Percentiles rank a stretch among this genome's conserved stretches.
These are phyloP conservation scores for slime mould (Dictyostelium discoideum) DNA, from an alignment of 78 protist genomes.

Conservation along the genomic window DNA sequence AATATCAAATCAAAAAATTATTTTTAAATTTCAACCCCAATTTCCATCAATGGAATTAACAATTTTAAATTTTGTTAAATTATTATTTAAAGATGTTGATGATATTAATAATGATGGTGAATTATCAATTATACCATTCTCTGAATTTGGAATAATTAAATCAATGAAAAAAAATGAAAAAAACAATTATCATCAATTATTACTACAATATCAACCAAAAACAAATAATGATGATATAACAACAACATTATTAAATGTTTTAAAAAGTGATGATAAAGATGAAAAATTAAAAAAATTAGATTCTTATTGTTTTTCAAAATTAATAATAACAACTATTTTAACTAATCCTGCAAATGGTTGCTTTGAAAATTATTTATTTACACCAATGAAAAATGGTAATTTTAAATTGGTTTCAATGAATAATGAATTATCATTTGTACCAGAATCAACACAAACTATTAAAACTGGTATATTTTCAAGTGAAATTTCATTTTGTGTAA, in stretches of 20 bases:
- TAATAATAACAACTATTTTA: neutral
- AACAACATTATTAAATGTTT: neutral
- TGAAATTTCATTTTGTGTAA: neutral
- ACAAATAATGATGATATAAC: neutral
- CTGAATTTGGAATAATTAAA: neutral
- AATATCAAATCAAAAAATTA: neutral
- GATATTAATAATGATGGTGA: neutral
- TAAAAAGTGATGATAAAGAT: neutral
- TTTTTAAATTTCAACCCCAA: neutral
- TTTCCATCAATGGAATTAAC: neutral
- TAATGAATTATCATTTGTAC: neutral
- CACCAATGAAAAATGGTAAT: neutral
- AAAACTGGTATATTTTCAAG: neutral
- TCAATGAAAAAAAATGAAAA: neutral
- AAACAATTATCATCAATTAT: neutral
- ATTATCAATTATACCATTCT: neutral
- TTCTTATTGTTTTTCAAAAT: neutral
- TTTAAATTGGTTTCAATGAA: neutral
- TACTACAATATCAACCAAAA: neutral
- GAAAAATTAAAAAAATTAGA: neutral
- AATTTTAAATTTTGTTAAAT: neutral
- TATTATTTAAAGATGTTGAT: neutral
- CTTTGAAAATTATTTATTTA: neutral
- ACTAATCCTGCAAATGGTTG: neutral
- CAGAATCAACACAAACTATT: neutral